Evolutionary conservation across 2,329 filamentous ascomycete species (phyloP).

Genomic region (Neobulgaria alba): DNA sequence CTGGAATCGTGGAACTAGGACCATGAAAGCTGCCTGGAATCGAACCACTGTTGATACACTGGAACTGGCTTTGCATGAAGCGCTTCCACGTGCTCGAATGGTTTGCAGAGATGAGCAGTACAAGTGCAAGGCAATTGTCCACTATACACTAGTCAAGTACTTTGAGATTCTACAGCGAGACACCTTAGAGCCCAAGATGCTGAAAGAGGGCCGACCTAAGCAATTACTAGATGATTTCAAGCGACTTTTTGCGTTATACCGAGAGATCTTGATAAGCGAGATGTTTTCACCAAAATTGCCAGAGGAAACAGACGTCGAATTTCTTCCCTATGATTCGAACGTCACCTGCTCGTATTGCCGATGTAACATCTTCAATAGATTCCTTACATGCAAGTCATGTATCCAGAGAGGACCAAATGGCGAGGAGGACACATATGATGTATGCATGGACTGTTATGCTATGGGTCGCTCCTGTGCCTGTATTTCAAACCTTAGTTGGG

Average conservation of each 20-base stretch:
- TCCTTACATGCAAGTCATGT: conserved; percentile 85
- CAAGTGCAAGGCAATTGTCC: conserved; percentile 95
- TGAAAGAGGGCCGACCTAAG: conserved; percentile 39
- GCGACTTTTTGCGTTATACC: conserved; percentile 68
- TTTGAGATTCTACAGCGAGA: conserved; percentile 49
- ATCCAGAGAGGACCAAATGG: conserved; percentile 56
- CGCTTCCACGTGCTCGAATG: conserved; percentile 77
- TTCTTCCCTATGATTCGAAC: conserved; percentile 76
- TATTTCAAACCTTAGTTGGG: conserved; percentile 78
- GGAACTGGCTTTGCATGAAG: conserved; percentile 76
- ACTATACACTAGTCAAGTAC: conserved; percentile 79
- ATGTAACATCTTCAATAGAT: conserved; percentile 94
- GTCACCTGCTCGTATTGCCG: conserved; percentile 94
- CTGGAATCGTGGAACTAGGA: conserved; percentile 93
- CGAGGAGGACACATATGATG: conserved; percentile 82
- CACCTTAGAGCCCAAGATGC: conserved; percentile 34
- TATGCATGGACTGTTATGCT: conserved; percentile 98
- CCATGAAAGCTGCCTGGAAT: conserved; percentile 98
- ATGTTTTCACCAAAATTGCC: conserved; percentile 61
- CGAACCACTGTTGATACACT: conserved; percentile 87
- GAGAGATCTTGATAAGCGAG: conserved; percentile 73
- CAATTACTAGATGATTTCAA: conserved; percentile 79
- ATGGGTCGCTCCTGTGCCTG: conserved; percentile 93
- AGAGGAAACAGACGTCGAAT: conserved; percentile 63
- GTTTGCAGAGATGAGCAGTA: conserved; percentile 98